Evolutionary conservation across 495 filamentous ascomycete genomes (phyloP), one percentile per base, ranked within the genome.

Genomic region (Tuber calosporum): DNA sequence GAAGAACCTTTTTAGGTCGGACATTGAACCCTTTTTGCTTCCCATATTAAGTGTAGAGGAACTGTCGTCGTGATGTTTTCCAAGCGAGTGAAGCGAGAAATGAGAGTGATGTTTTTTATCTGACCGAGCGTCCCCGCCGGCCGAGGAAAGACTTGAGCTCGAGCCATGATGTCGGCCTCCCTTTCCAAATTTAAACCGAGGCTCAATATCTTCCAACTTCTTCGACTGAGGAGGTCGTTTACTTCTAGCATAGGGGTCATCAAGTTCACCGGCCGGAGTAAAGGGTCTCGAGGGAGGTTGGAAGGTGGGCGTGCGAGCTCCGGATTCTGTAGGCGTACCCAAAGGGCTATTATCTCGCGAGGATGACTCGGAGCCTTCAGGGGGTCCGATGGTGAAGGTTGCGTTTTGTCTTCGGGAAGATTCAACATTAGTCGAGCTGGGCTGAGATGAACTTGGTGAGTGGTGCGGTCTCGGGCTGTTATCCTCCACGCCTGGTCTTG

Each of bases 1-100:
- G 85, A 99, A 96, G 82, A 99, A 99, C 22, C 96, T 86, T 83
- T 97, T 98, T 73, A 99, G 82, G 72, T 98, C 93, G 11, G 90
- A 89, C 93, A 98, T 97, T 11, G 96, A 97, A 38, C 92, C 90
- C 73, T 94, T 92, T 70, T 86, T 84, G 74, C 84, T 88, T 70
- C 86, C 85, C 37, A 78, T 42, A 39, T 69, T 78, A 19, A 77
- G 70, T 5, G 80, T 82, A 26, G 80, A 78, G 53, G 75, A 83
- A 45, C 88, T 84, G 72, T 91, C 85, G 73, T 89, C 75, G 30
- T 78, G 76, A 66, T 86, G 76, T 75, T 83, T 83, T 76, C 82
- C 80, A 76, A 83, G 76, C 72, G 70, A 82, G 72, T 73, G 80
- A 75, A 83, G 78, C 82, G 82, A 79, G 42, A 86, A 77, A 42